These are phyloP conservation scores for Xylariaceae sp. DNA, from an alignment of 2,329 filamentous ascomycete species.

Conservation along the genomic window DNA sequence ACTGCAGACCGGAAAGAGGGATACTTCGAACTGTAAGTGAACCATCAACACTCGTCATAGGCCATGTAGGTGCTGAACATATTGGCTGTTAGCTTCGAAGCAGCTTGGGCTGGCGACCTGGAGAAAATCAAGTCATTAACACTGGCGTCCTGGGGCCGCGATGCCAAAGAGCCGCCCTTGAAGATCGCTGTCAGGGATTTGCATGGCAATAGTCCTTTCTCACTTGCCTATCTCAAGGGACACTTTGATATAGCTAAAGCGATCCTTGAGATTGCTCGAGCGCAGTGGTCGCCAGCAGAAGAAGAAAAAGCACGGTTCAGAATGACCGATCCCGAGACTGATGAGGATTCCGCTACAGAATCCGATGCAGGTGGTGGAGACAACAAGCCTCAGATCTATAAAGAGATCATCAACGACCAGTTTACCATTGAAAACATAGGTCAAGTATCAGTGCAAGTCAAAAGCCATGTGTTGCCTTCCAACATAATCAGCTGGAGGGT, in stretches of 20 bases:
- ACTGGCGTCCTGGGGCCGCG: constrained; percentile 53
- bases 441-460: constrained; percentile 63
- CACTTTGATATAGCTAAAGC: constrained; percentile 60
- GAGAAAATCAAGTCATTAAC: constrained; percentile 62
- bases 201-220: constrained; percentile 56
- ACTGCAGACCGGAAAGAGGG: constrained; percentile 52
- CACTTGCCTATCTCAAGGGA: constrained; percentile 62
- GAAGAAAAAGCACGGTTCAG: constrained; percentile 49
- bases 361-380: constrained; percentile 33
- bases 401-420: constrained; percentile 57
- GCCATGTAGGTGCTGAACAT: constrained; percentile 22
- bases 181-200: constrained; percentile 58
- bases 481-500: constrained; percentile 44
- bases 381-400: constrained; percentile 44
- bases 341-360: constrained; percentile 36
- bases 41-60: constrained; percentile 11
- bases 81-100: constrained; percentile 56
- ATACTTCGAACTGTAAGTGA: constrained; percentile 59
- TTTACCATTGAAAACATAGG: constrained; percentile 76
- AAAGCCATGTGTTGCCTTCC: constrained; percentile 57
- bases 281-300: constrained; percentile 61
- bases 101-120: constrained; percentile 67
- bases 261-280: constrained; percentile 65
- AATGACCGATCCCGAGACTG: constrained; percentile 38
- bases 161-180: constrained; percentile 55